A percentile compares a stretch with the other conserved stretches of the same genome.
Evolutionary conservation across 148 eudicot species (phyloP).

Genomic region (Mesembryanthemum crystallinum): DNA sequence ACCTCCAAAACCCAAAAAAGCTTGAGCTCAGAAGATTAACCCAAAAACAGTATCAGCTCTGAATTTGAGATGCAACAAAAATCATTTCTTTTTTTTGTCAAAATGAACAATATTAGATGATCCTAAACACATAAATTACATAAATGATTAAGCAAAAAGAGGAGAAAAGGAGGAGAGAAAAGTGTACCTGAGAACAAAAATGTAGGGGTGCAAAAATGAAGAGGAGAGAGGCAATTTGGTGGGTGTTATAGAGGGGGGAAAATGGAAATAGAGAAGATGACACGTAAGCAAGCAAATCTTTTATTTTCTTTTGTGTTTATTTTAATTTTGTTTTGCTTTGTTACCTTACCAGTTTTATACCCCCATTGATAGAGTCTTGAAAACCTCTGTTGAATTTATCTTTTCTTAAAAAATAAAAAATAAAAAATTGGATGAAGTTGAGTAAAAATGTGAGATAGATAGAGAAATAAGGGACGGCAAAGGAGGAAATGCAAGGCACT

Average conservation of each 20-base stretch:
- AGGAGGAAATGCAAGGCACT: constrained; percentile 31
- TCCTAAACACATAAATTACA: not conserved
- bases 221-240: constrained; percentile 12
- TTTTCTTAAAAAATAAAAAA: not conserved
- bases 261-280: not conserved
- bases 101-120: not conserved
- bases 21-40: not conserved
- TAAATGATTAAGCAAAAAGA: not conserved
- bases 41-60: not conserved
- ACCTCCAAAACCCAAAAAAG: not conserved
- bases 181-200: constrained; percentile 22
- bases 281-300: constrained; percentile 6
- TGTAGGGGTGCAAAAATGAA: constrained; percentile 2
- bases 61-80: not conserved
- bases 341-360: too few relatives aligned
- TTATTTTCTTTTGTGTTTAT: not conserved
- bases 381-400: not conserved
- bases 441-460: not conserved
- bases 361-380: not conserved
- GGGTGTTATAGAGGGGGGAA: constrained; percentile 20
- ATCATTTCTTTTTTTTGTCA: not conserved
- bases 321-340: not conserved
- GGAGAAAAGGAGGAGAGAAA: not conserved
- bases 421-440: not conserved
- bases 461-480: not conserved